phyloP scores from a whole-genome alignment of 1,284 basidiomycete genomes.

The Xerocomus amazonicus region DNA sequence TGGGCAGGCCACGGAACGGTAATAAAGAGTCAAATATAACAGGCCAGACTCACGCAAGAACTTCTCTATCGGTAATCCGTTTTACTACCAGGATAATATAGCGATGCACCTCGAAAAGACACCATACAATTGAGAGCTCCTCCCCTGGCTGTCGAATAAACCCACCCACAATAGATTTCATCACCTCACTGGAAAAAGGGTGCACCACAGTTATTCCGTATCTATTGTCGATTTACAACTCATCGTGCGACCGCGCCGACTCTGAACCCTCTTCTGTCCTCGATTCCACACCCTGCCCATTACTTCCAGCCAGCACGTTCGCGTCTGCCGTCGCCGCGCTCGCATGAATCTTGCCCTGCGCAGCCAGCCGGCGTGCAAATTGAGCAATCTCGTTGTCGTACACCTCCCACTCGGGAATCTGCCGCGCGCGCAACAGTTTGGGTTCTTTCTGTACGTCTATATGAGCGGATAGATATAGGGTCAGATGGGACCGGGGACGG shows the following conservation, averaged over 20 bases:
- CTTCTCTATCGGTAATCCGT: too few relatives aligned
- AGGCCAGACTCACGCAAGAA: too few relatives aligned
- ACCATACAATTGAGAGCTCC: too few relatives aligned
- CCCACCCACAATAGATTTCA: neutral
- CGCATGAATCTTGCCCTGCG: conserved; percentile 62
- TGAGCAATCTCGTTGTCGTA: conserved; percentile 81
- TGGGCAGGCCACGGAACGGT: too few relatives aligned
- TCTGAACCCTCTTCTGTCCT: neutral
- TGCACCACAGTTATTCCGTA: neutral
- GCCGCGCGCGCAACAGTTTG: conserved; percentile 86
- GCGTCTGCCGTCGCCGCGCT: conserved; percentile 67
- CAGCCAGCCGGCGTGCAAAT: conserved; percentile 66
- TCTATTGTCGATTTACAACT: conserved; percentile 17
- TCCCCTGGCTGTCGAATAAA: neutral
- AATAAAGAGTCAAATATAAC: too few relatives aligned
- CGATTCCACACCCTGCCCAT: conserved; percentile 7
- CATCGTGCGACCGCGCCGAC: conserved; percentile 14
- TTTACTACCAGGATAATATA: too few relatives aligned
- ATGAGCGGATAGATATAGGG: neutral
- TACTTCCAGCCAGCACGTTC: conserved; percentile 63
- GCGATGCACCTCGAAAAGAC: too few relatives aligned
- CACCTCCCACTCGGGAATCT: conserved; percentile 96
- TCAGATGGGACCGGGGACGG: conserved; percentile 27
- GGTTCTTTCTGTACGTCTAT: conserved; percentile 77
- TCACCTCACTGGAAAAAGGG: too few relatives aligned